Evolutionary conservation across 2,329 filamentous ascomycete species (phyloP).

Genomic region (Bimuria novae-zelandiae): DNA sequence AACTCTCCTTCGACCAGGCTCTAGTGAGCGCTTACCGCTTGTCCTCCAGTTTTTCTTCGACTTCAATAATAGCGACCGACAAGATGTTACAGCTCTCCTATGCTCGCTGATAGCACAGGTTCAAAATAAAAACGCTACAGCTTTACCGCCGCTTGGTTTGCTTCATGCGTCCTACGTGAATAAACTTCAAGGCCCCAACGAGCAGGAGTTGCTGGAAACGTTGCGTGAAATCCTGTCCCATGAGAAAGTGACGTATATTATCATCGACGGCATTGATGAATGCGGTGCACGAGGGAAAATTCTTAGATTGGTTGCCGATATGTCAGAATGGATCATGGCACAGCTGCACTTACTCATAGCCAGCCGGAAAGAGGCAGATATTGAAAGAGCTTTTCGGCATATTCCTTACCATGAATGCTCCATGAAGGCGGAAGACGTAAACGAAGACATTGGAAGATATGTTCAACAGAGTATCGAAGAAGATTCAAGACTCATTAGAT

Average conservation of each 20-base stretch:
- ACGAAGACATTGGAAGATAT: constrained; percentile 8
- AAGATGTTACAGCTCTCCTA: background rate
- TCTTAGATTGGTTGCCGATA: background rate
- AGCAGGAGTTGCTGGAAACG: background rate
- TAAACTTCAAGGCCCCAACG: background rate
- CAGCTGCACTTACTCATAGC: constrained; percentile 7
- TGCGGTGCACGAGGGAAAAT: constrained; percentile 4
- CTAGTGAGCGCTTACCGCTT: background rate
- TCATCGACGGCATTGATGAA: constrained; percentile 16
- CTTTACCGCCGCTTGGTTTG: background rate
- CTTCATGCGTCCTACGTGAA: background rate
- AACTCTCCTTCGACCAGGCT: background rate
- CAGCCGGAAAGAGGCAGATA: constrained; percentile 12
- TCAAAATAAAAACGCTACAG: background rate
- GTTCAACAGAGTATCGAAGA: background rate
- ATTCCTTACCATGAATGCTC: background rate
- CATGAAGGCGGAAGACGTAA: background rate
- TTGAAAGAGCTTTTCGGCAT: background rate
- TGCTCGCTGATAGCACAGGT: constrained; percentile 8
- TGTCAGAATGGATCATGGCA: background rate
- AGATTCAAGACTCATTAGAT: constrained; percentile 8
- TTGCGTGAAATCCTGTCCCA: background rate
- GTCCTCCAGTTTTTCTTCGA: constrained; percentile 14
- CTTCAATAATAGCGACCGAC: constrained; percentile 7
- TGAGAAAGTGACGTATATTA: background rate